Evolutionary conservation across 768 basidiomycete species (phyloP).

Genomic region (Tulasnella sp.): DNA sequence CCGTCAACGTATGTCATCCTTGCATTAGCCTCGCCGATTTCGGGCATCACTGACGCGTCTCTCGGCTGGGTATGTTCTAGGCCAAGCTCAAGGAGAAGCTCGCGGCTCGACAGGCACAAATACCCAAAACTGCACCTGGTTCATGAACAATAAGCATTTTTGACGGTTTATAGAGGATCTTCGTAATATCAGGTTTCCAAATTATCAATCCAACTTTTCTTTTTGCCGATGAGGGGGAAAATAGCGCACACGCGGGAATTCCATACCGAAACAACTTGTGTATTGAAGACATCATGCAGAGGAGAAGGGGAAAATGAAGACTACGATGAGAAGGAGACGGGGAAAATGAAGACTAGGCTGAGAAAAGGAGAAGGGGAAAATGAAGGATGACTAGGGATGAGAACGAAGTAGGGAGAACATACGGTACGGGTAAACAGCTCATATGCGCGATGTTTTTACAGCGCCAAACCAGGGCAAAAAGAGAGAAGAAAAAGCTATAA

Average conservation of each 20-base stretch:
- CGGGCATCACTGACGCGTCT: background rate
- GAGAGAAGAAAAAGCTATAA: too few relatives aligned
- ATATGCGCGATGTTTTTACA: too few relatives aligned
- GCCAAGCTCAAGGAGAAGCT: slow-evolving; percentile 27
- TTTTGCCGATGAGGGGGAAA: background rate
- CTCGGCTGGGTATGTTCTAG: background rate
- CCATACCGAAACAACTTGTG: background rate
- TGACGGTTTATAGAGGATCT: background rate
- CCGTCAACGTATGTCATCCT: slow-evolving; percentile 58
- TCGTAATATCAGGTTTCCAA: background rate
- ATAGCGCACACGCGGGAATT: background rate
- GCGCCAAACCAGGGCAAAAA: too few relatives aligned
- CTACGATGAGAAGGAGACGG: background rate
- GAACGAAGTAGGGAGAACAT: background rate
- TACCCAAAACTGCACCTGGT: background rate
- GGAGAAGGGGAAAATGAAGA: background rate
- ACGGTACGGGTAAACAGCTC: too few relatives aligned
- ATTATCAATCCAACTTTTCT: background rate
- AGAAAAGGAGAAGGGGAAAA: background rate
- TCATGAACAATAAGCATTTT: background rate
- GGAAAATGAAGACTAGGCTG: too few relatives aligned
- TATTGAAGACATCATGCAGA: background rate
- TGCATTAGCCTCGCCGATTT: background rate
- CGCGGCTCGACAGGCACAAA: background rate
- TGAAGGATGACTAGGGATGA: background rate